These are phyloP conservation scores for Effrenium voratum DNA, from an alignment of 73 alveolate species.

Conservation along the genomic window DNA sequence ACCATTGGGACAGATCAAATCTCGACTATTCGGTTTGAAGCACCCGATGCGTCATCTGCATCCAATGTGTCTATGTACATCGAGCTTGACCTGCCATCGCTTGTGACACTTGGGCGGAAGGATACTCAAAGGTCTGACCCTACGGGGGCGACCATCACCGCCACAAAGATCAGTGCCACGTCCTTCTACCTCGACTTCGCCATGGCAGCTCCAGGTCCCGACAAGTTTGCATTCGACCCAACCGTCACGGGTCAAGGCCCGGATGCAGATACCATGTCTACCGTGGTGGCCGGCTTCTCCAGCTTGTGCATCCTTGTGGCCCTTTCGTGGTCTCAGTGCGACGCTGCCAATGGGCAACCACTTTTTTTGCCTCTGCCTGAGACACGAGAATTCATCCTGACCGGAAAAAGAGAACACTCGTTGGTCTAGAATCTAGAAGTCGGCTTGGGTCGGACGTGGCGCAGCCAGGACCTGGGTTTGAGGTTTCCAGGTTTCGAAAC, in stretches of 20 bases:
- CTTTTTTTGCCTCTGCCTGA: too few species aligned
- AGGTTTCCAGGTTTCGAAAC: too few species aligned
- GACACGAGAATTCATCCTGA: too few species aligned
- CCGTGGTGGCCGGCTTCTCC: too few species aligned
- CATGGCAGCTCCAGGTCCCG: slow-evolving; percentile 42
- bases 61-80: slow-evolving; percentile 17
- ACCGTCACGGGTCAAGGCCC: slow-evolving; percentile 21
- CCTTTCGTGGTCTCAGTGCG: too few species aligned
- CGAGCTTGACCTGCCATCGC: slow-evolving; percentile 35
- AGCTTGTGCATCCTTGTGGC: too few species aligned
- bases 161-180: slow-evolving; percentile 53
- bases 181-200: slow-evolving; percentile 54
- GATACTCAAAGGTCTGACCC: slow-evolving; percentile 30
- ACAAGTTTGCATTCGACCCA: slow-evolving; percentile 31
- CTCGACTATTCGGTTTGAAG: slow-evolving; percentile 32
- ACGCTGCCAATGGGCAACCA: too few species aligned
- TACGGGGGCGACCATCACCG: slow-evolving; percentile 37
- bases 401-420: too few species aligned
- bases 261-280: too few species aligned
- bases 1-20: slow-evolving; percentile 20
- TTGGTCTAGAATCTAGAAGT: too few species aligned
- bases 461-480: too few species aligned
- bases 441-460: too few species aligned
- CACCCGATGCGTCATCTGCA: background rate
- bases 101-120: slow-evolving; percentile 37